A percentile compares a stretch with the other conserved stretches of the same genome.
Evolutionary conservation across 2,329 filamentous ascomycete genomes (phyloP).

Genomic region (Talaromyces marneffei): DNA sequence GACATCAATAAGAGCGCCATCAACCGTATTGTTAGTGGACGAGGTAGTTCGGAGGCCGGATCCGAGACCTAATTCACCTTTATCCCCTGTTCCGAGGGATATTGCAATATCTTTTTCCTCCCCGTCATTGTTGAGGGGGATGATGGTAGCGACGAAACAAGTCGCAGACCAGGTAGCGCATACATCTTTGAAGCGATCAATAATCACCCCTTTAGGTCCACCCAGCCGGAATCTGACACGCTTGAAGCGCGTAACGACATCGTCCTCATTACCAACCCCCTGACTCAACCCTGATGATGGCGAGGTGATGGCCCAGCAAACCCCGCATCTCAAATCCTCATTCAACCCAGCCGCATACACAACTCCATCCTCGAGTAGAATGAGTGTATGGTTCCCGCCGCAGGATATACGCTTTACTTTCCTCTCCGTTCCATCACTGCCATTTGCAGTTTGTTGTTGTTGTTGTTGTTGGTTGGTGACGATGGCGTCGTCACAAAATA

Average conservation of each 20-base stretch:
- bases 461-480: background rate
- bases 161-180: conserved; percentile 77
- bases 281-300: background rate
- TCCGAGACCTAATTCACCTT: conserved; percentile 67
- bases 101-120: conserved; percentile 50
- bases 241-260: conserved; percentile 18
- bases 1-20: conserved; percentile 38
- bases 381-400: conserved; percentile 82
- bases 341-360: conserved; percentile 64
- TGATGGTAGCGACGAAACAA: conserved; percentile 46
- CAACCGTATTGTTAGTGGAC: conserved; percentile 29
- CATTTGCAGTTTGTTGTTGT: background rate
- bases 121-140: conserved; percentile 17
- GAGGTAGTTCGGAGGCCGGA: conserved; percentile 20
- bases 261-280: background rate
- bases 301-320: background rate
- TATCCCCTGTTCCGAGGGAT: conserved; percentile 57
- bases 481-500: conserved; percentile 42
- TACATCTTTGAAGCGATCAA: conserved; percentile 42
- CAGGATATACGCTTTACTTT: conserved; percentile 44
- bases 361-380: conserved; percentile 56
- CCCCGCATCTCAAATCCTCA: conserved; percentile 41
- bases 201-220: background rate
- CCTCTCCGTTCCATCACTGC: conserved; percentile 17
- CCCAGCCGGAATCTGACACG: conserved; percentile 22